Base-by-base conservation (phyloP, 768 basidiomycete genomes). In the Russula brevipes region DNA sequence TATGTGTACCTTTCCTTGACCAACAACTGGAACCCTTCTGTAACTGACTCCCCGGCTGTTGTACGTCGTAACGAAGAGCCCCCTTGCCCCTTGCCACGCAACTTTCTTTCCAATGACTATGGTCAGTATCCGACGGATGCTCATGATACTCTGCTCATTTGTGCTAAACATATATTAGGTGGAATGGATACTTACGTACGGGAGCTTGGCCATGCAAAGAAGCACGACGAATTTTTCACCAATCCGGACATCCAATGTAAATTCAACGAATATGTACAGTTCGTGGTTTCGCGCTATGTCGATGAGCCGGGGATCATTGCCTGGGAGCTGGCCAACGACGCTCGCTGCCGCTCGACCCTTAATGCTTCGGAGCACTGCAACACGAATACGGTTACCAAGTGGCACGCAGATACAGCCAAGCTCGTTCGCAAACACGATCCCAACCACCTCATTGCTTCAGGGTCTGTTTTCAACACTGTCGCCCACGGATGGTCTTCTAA, bases 221-320 rank as follows among this genome's bases (percentile, higher is more conserved):
- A 70, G 2, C 77, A 78, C 55, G 77, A 78, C 59, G 65, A 68
- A 33, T 78, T 78, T 70, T 78, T 76, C 61, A 77, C 76, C 24
- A 68, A 75, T 59, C 58, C 63, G 31, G 72, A 74, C 65, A 60
- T 72, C 75, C 61, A 54, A n/a, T 16, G 19, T 3, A 36, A 63
- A 49, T 68, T 68, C 61, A 17, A 60, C 55, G 31, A 60, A 1
- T 68, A 63, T 45, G 31, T 56, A 14, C 35, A 57, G 31, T 61
- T 57, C 4, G 38, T 67, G 10, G 57, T 68, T 19, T 50, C 65
- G n/a, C 67, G 65, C 44, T 68, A 51, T 19, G 55, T 8, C 45
- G 16, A 59, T 19, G 49, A 55, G 30, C 54, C 67, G 12, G 14
- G 19, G 42, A 24, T 68, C 41, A 50, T 68, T 49, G 61, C 59